Evolutionary conservation across 2,329 filamentous ascomycete genomes (phyloP).

Genomic region (Leptodontidium sp.): DNA sequence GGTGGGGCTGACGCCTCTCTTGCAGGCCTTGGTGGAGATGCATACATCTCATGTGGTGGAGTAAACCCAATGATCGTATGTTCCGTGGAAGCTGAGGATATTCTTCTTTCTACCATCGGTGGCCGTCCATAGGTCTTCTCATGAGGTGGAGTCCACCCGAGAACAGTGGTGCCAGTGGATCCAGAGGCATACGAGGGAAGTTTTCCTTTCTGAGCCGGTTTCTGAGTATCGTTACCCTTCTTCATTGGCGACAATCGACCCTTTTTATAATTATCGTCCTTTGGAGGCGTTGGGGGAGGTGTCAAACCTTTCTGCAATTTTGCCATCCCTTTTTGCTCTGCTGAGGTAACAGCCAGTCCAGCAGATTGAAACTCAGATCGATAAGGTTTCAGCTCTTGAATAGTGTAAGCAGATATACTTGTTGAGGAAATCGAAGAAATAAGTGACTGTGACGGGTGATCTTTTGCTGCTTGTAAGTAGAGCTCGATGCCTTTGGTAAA

Average conservation of each 20-base stretch:
- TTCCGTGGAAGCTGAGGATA: slow-evolving; percentile 22
- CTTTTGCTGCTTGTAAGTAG: slow-evolving; percentile 51
- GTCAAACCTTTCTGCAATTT: slow-evolving; percentile 16
- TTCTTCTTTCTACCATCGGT: slow-evolving; percentile 2
- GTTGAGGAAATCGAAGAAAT: slow-evolving; percentile 40
- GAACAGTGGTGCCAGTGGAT: slow-evolving; percentile 37
- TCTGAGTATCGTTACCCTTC: slow-evolving; percentile 3
- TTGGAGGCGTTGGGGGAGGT: slow-evolving; percentile 31
- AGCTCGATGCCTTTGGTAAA: slow-evolving; percentile 54
- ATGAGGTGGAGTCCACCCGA: slow-evolving; percentile 34
- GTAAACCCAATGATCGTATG: slow-evolving; percentile 40
- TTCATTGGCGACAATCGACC: slow-evolving; percentile 18
- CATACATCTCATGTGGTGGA: slow-evolving; percentile 33
- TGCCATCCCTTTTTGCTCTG: slow-evolving; percentile 49
- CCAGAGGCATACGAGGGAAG: slow-evolving; percentile 36
- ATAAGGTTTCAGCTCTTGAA: slow-evolving; percentile 62
- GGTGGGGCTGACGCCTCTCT: slow-evolving; percentile 16
- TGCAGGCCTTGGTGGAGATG: background rate
- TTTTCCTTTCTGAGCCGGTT: slow-evolving; percentile 18
- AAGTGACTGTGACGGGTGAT: slow-evolving; percentile 50
- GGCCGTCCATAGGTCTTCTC: slow-evolving; percentile 30
- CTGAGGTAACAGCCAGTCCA: slow-evolving; percentile 64
- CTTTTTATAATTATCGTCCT: slow-evolving; percentile 32
- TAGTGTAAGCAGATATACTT: slow-evolving; percentile 55
- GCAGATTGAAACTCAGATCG: slow-evolving; percentile 60